Percentiles rank a stretch among this genome's conserved stretches.
Conservation (phyloP, 2,329 filamentous ascomycete species). For the Colletotrichum sp. region DNA sequence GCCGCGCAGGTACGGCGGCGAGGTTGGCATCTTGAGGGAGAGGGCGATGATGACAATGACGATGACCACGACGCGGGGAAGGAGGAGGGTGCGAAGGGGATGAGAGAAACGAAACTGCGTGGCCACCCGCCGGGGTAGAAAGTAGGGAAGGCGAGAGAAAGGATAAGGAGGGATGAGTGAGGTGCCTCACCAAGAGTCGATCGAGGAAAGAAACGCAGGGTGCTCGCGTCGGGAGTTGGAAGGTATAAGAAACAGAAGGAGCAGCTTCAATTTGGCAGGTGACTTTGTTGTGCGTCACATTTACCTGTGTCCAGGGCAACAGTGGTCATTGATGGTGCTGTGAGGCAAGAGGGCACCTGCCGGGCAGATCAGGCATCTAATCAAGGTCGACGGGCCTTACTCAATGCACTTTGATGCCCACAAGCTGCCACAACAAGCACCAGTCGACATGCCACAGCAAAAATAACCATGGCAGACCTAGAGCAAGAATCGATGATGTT, state of each 20-base stretch:
- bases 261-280: neutral
- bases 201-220: neutral
- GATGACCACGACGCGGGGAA: neutral
- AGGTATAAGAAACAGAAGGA: neutral
- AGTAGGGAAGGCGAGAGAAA: neutral
- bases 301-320: neutral
- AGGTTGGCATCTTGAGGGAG: neutral
- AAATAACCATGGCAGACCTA: neutral
- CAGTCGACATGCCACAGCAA: neutral
- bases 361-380: neutral
- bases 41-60: neutral
- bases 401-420: neutral
- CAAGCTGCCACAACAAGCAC: neutral
- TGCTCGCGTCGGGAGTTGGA: neutral
- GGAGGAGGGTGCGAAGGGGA: neutral
- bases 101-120: neutral
- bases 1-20: neutral
- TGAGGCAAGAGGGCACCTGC: neutral
- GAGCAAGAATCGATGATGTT: constrained; percentile 16
- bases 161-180: neutral
- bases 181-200: neutral
- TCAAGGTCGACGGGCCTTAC: neutral
- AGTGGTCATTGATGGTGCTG: neutral
- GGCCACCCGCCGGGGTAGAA: neutral
- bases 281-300: neutral